Base-by-base conservation (phyloP, 306 rosid species). In the Parietaria judaica region DNA sequence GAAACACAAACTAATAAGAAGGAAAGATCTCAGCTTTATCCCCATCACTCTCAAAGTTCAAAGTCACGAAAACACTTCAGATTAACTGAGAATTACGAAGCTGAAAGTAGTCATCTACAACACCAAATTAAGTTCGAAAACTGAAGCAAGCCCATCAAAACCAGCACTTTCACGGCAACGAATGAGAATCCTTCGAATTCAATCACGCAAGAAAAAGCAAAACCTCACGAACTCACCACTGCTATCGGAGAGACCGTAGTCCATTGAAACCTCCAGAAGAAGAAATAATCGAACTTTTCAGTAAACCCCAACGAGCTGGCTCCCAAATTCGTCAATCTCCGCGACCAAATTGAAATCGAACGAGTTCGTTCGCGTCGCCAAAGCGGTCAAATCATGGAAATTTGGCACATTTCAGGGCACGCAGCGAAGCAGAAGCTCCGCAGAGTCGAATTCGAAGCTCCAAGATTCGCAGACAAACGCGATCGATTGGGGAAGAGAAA, bases 161-260 rank as follows among this genome's bases (percentile, higher is more conserved):
- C 16, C 56, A 63, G 38, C 12, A 62, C 59, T 57, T 71, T 37
- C 47, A 43, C 23, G 50, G 58, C 63, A 36, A 59, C 50, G 35
- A 53, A 34, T 3, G 44, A 75, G 49, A 36, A 17, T 47, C 16
- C 51, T 44, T 34, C 38, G 51, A 60, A 17, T 36, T 23, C 45
- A 63, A 60, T 60, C 55, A 11, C 72, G 49, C 61, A 41, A 46
- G 49, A 7, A 23, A 15, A 34, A 49, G 37, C 70, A 66, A 66
- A 53, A 8, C 23, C 12, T 6, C 23, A 35, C 57, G 61, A 60
- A 56, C 95, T 74, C 78, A 87, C 95, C 95, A 54, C 95, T 87
- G 79, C 91, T 84, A 74, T 87, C 95, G 11, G 91, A 76, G 66
- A 69, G 83, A 60, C 83, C 83, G 78, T 80, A 78, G 55, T 82